Evolutionary conservation across 441 rosid genomes (phyloP), one percentile per base, ranked within the genome.

Genomic region (Euphorbia celastroides): DNA sequence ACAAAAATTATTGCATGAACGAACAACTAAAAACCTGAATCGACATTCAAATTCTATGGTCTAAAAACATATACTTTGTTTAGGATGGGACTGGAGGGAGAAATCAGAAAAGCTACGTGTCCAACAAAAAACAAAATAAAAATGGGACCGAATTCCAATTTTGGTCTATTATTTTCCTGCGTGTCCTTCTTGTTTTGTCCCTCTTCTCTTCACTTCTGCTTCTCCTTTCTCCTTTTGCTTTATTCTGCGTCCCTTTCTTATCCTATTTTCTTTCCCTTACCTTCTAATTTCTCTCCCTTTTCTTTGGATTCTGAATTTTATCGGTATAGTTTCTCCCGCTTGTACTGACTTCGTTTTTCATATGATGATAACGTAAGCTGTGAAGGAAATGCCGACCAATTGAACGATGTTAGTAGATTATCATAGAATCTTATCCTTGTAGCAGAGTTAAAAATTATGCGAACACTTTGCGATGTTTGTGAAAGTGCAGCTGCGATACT

Each of bases 401-500:
- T 27, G 60, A 57, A 0, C 5, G 20, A 28, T 27, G 28, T 1
- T 26, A 0, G 1, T 27, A 27, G 0, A 57, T 26, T 27, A 26
- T 48, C 20, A 23, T 0, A 22, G 30, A 54, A 54, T 23, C 44
- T 34, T 34, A 34, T 34, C 38, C 4, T 23, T 48, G 8, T 16
- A 5, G 4, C 16, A 17, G 19, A 17, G 5, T 20, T n/a, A 30
- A 38, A 19, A 73, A 75, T 70, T 34, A 84, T 88, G 97, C 88
- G 96, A 67, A 88, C 89, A 62, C 83, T 91, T 51, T 91, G 97
- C 62, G 97, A 88, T 58, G 93, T 78, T 3, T 91, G 97, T 64
- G 93, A 91, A 74, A 83, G 84, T 73, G 93, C 96, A 10, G 93
- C 97, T 27, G 97, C 97, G 20, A 82, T 83, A 65, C 78, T 91